These are phyloP conservation scores for Sugiyamaella castrensis DNA, from an alignment of 1,139 yeast species.

Conservation along the genomic window DNA sequence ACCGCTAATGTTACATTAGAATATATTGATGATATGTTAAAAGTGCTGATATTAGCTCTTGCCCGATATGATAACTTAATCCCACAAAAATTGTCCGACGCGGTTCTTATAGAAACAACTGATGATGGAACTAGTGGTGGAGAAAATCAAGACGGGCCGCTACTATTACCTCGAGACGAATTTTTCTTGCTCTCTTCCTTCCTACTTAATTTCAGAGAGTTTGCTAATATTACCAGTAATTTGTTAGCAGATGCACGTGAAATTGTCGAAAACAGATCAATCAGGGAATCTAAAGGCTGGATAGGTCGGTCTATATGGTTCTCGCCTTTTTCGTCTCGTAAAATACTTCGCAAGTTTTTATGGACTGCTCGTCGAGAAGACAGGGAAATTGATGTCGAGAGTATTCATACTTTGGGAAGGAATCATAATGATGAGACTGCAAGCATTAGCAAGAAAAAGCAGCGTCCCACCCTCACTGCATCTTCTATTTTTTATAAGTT, in stretches of 20 bases:
- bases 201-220: slow-evolving; percentile 46
- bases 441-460: neutral
- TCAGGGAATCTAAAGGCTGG: slow-evolving; percentile 37
- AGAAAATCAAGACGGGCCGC: slow-evolving; percentile 21
- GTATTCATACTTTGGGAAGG: slow-evolving; percentile 12
- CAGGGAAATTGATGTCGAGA: slow-evolving; percentile 27
- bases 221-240: slow-evolving; percentile 36
- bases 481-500: neutral
- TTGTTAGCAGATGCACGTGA: slow-evolving; percentile 37
- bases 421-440: slow-evolving; percentile 4
- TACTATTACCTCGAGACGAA: slow-evolving; percentile 46
- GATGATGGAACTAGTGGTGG: slow-evolving; percentile 7
- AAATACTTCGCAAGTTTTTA: slow-evolving; percentile 40
- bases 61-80: slow-evolving; percentile 35
- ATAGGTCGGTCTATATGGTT: slow-evolving; percentile 45
- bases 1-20: slow-evolving; percentile 3
- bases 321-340: slow-evolving; percentile 38
- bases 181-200: slow-evolving; percentile 49
- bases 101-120: slow-evolving; percentile 9
- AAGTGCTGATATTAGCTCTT: slow-evolving; percentile 35
- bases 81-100: slow-evolving; percentile 24
- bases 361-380: slow-evolving; percentile 26
- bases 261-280: slow-evolving; percentile 36
- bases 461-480: neutral
- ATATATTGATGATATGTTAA: slow-evolving; percentile 33